A percentile compares a stretch with the other conserved stretches of the same genome.
These are phyloP conservation scores for Colletotrichum viniferum DNA, from an alignment of 2,329 filamentous ascomycete species.

Conservation along the genomic window DNA sequence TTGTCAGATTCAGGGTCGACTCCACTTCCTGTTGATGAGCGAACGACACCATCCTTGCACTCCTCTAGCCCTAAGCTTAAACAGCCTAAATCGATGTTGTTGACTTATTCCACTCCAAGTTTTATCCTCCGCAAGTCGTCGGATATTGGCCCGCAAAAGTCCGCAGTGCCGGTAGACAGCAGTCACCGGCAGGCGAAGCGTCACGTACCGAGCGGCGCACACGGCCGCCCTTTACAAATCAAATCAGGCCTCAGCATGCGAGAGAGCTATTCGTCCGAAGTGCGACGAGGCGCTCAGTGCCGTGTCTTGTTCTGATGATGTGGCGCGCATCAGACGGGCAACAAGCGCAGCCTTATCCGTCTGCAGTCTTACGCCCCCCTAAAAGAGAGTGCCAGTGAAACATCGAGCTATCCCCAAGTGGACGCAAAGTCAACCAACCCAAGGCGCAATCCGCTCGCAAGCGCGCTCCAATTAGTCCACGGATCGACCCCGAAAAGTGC, in stretches of 20 bases:
- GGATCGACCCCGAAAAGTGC: background rate
- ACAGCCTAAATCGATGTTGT: background rate
- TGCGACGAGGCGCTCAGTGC: background rate
- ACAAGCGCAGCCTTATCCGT: constrained; percentile 20
- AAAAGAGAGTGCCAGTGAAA: background rate
- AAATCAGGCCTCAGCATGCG: background rate
- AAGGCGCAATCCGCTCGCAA: background rate
- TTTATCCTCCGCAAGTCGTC: background rate
- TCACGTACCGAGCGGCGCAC: background rate
- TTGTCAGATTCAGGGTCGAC: background rate
- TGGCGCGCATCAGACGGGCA: constrained; percentile 9
- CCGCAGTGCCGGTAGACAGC: background rate
- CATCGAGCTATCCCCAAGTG: background rate
- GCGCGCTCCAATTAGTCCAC: background rate
- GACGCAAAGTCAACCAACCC: background rate
- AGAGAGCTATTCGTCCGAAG: constrained; percentile 4
- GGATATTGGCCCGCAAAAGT: background rate
- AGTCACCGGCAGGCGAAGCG: background rate
- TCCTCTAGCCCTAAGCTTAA: background rate
- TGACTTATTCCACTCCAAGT: background rate
- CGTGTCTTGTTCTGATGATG: constrained; percentile 2
- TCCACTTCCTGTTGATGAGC: background rate
- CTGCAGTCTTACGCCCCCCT: background rate
- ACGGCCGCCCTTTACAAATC: constrained; percentile 18
- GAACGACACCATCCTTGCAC: background rate